Evolutionary conservation across 768 basidiomycete species (phyloP).

Genomic region (Auriculariales sp.): DNA sequence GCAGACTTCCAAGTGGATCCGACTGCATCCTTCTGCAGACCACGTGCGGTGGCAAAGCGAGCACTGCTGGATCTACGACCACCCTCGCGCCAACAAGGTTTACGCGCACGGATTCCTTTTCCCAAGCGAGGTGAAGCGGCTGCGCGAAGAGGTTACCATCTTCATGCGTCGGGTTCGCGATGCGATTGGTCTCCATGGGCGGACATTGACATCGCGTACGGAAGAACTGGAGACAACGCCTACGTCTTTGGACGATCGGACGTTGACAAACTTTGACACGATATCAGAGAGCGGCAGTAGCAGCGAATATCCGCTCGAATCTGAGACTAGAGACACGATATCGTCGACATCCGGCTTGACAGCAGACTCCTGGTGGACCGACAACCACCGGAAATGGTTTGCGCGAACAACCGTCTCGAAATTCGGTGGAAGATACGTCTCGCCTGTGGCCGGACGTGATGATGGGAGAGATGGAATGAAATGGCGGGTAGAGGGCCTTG

Average conservation of each 20-base stretch:
- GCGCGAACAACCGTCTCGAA: constrained; percentile 65
- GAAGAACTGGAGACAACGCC: constrained; percentile 3
- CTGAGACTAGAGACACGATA: too few relatives aligned
- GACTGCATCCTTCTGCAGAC: constrained; percentile 59
- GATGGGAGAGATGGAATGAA: constrained; percentile 24
- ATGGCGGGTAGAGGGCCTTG: constrained; percentile 69
- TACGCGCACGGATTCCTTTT: constrained; percentile 90
- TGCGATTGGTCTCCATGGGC: not conserved
- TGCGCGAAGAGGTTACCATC: constrained; percentile 27
- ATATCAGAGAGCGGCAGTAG: too few relatives aligned
- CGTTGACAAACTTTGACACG: too few relatives aligned
- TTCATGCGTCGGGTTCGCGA: constrained; percentile 16
- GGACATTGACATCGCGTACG: not conserved
- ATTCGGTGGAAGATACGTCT: constrained; percentile 60
- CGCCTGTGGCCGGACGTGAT: constrained; percentile 55
- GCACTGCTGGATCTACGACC: constrained; percentile 96
- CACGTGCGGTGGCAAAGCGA: constrained; percentile 85
- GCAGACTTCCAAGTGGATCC: constrained; percentile 77
- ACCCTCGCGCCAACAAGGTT: constrained; percentile 88
- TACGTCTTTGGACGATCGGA: too few relatives aligned
- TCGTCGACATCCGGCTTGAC: constrained; percentile 3
- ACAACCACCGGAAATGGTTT: not conserved
- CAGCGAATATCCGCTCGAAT: too few relatives aligned
- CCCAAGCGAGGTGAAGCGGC: constrained; percentile 69
- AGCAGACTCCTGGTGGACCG: constrained; percentile 34